phyloP scores from a whole-genome alignment of 768 basidiomycete genomes.

The Exidia glandulosa region DNA sequence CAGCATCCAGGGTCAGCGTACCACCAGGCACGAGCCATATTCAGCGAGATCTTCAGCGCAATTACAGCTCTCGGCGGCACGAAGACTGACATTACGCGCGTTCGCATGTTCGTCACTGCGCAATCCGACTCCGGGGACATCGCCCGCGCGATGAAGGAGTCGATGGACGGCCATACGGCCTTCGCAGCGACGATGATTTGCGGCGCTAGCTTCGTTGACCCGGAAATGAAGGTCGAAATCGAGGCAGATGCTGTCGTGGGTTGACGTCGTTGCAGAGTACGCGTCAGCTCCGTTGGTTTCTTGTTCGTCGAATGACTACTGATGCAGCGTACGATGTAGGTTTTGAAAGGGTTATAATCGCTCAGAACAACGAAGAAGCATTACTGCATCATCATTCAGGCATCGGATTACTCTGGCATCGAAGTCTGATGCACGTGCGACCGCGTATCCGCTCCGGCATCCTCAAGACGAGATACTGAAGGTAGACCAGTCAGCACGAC shows the following conservation, averaged over 20 bases:
- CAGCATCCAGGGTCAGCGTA: slow-evolving; percentile 35
- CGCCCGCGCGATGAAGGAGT: slow-evolving; percentile 28
- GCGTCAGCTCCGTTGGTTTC: not conserved
- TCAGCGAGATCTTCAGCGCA: slow-evolving; percentile 33
- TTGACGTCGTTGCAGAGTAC: too few species aligned
- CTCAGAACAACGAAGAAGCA: too few species aligned
- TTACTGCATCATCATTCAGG: too few species aligned
- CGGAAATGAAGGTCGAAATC: slow-evolving; percentile 44
- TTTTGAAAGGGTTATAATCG: too few species aligned
- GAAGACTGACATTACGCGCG: slow-evolving; percentile 32
- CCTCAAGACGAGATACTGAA: too few species aligned
- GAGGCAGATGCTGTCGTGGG: slow-evolving; percentile 40
- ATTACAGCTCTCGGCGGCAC: slow-evolving; percentile 33
- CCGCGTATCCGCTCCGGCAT: too few species aligned
- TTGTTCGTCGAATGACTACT: not conserved
- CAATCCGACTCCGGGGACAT: slow-evolving; percentile 28
- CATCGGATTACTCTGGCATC: too few species aligned
- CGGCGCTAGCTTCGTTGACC: slow-evolving; percentile 33
- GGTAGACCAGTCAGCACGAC: too few species aligned
- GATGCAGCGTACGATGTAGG: not conserved
- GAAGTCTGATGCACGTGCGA: too few species aligned
- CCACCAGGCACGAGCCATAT: slow-evolving; percentile 32
- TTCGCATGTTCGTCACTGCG: slow-evolving; percentile 38
- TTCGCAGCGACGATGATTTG: slow-evolving; percentile 46
- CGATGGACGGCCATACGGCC: slow-evolving; percentile 1